Evolutionary conservation across 208 protist genomes (phyloP), one percentile per base, ranked within the genome.

Genomic region (Strigomonas oncopelti): DNA sequence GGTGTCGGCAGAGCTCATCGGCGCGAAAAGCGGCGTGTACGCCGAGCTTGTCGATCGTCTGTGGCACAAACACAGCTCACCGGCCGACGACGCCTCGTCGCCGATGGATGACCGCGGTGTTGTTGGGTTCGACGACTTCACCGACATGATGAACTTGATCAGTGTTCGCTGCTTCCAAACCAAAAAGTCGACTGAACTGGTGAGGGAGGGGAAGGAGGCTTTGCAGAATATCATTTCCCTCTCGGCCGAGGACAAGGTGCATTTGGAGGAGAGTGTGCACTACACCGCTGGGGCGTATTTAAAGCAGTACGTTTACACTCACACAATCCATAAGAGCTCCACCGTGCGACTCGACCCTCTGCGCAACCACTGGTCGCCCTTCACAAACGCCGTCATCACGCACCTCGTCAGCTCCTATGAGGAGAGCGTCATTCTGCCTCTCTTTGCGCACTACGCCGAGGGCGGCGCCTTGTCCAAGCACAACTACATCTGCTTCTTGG

Each of bases 141-240:
- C 84, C 20, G 80, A 87, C 65, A 87, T 95, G 53, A 95, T 95
- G 85, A 93, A 92, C 52, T 79, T 93, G 22, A 74, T 93, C 34
- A 87, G 87, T 65, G 72, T 95, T 38, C 83, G 90, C 4, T 87
- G 88, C 74, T 95, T 80, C 62, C 90, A 95, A 61, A 82, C 79
- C 0, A 63, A 79, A 36, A 68, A 73, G 5, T 84, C 74, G 63
- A 57, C 57, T 7, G 59, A 67, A 11, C 56, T 92, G 31, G 54
- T 74, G 22, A 55, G 74, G 24, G 72, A 75, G 20, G 61, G 51
- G 22, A 3, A 70, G 25, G 24, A 51, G 29, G 48, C 61, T n/a
- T 57, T 85, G 34, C 24, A 67, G 11, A 58, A 82, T 11, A 84
- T 86, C 14, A 79, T 95, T 62, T 54, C 68, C n/a, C 82, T 85